A percentile compares a stretch with the other conserved stretches of the same genome.
Conservation (phyloP, 108 stramenopile species). For the Nitzschia sp. region DNA sequence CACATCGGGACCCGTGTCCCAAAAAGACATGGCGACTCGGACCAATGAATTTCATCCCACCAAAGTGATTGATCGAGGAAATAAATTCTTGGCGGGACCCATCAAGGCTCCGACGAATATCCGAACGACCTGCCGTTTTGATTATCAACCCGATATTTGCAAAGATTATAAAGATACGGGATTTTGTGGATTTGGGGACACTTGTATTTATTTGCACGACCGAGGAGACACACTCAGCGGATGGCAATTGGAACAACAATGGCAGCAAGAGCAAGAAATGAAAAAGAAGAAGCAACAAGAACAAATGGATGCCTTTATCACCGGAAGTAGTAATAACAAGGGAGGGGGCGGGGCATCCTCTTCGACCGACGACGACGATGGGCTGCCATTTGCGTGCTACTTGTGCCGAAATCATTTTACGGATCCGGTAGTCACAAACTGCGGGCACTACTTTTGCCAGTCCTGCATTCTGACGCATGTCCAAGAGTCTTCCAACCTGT, state of each 20-base stretch:
- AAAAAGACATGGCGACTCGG: conserved; percentile 29
- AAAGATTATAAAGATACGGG: conserved; percentile 99
- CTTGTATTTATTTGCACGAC: conserved; percentile 98
- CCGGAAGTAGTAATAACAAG: conserved; percentile 29
- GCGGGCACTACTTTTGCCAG: conserved; percentile 95
- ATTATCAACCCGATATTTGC: conserved; percentile 98
- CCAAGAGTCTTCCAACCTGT: conserved; percentile 28
- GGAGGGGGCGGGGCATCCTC: conserved; percentile 16
- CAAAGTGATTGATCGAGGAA: conserved; percentile 26
- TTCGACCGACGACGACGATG: conserved; percentile 57
- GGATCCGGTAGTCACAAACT: conserved; percentile 92
- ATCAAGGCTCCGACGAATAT: conserved; percentile 84
- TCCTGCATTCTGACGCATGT: conserved; percentile 73
- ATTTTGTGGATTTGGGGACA: conserved; percentile 99
- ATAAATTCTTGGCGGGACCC: conserved; percentile 86
- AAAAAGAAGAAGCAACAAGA: conserved; percentile 59
- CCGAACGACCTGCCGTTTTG: conserved; percentile 91
- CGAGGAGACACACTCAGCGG: conserved; percentile 92
- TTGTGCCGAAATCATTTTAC: conserved; percentile 86
- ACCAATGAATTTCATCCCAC: conserved; percentile 57
- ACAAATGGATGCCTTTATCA: conserved; percentile 71
- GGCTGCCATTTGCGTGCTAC: conserved; percentile 95
- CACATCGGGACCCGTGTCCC: not conserved
- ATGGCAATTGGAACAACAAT: conserved; percentile 95
- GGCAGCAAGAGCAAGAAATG: conserved; percentile 86